Percentiles rank a stretch among this genome's conserved stretches.
phyloP scores from a whole-genome alignment of 148 eudicot species.

The Dianthus caryophyllus region DNA sequence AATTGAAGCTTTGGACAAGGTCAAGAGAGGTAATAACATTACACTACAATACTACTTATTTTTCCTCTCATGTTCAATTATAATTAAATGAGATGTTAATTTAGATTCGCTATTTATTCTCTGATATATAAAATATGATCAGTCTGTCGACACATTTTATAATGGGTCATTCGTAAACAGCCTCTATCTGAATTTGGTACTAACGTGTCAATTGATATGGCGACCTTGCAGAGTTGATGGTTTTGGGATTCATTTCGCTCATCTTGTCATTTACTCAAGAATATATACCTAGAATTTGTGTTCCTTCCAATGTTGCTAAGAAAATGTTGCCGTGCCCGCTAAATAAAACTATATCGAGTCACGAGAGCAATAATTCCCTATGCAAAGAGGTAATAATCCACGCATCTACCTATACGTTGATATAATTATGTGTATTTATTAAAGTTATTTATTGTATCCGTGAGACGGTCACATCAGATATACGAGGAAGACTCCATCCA shows the following conservation, averaged over 20 bases:
- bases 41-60: background rate
- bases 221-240: conserved; percentile 91
- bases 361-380: background rate
- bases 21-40: conserved; percentile 70
- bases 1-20: conserved; percentile 75
- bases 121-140: background rate
- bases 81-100: too few relatives aligned
- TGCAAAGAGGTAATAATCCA: conserved; percentile 64
- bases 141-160: too few relatives aligned
- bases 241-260: conserved; percentile 87
- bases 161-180: too few relatives aligned
- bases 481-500: too few relatives aligned
- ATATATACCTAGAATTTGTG: conserved; percentile 69
- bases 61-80: background rate
- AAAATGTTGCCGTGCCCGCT: conserved; percentile 68
- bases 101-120: background rate
- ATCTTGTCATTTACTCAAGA: conserved; percentile 70
- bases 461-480: too few relatives aligned
- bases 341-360: conserved; percentile 21
- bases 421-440: too few relatives aligned
- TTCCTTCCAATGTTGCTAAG: conserved; percentile 42
- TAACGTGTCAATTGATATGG: too few relatives aligned
- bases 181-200: too few relatives aligned
- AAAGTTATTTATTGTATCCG: too few relatives aligned
- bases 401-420: too few relatives aligned